phyloP scores from a whole-genome alignment of 2,329 filamentous ascomycete genomes.

The Leptographium lundbergii region DNA sequence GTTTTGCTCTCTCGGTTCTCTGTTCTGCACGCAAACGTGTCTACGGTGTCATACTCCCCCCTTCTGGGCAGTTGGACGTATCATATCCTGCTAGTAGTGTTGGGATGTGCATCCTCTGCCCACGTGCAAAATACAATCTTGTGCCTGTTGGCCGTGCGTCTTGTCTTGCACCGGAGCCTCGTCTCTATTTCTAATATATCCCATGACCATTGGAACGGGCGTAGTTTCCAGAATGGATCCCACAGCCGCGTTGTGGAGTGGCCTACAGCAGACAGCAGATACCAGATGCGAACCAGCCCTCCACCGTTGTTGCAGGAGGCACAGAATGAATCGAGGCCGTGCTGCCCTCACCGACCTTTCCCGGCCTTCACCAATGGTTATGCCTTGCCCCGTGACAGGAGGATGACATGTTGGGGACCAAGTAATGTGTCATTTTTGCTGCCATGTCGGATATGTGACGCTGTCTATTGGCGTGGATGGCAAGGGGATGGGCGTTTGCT shows the following conservation, averaged over 20 bases:
- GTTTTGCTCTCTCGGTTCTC: not conserved
- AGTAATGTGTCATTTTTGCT: not conserved
- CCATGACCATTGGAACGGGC: too few species aligned
- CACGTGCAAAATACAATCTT: not conserved
- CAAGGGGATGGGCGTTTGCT: too few species aligned
- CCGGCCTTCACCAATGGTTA: too few species aligned
- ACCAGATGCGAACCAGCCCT: too few species aligned
- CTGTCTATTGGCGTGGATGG: not conserved
- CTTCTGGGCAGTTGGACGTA: not conserved
- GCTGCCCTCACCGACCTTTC: not conserved
- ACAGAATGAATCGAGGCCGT: not conserved
- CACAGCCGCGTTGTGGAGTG: too few species aligned
- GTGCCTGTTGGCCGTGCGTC: not conserved
- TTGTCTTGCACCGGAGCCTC: not conserved
- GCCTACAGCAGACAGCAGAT: too few species aligned
- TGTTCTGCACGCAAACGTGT: not conserved
- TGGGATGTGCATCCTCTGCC: not conserved
- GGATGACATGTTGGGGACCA: too few species aligned
- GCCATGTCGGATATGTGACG: not conserved
- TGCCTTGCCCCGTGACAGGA: too few species aligned
- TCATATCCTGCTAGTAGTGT: not conserved
- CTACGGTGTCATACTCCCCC: not conserved
- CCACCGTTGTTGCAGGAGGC: too few species aligned
- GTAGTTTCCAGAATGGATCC: too few species aligned
- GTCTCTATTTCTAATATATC: too few species aligned